phyloP scores from a whole-genome alignment of 176 grass and related monocot species.

The Oryza longistaminata region DNA sequence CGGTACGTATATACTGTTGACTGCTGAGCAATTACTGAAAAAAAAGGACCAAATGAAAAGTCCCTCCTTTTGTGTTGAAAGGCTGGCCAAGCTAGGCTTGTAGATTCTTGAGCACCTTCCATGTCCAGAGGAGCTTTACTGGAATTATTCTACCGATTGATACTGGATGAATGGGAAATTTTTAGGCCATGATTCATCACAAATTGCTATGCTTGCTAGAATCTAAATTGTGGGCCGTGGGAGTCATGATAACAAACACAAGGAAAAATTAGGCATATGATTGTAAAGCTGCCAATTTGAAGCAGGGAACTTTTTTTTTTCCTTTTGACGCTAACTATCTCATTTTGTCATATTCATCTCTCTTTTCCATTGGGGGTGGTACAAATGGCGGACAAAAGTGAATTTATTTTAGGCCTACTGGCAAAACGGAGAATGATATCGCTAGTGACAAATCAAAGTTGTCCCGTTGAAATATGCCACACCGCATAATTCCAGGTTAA shows the following conservation, averaged over 20 bases:
- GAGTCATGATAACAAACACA: background rate
- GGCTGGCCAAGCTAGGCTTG: slow-evolving; percentile 15
- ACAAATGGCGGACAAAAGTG: background rate
- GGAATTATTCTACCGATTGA: background rate
- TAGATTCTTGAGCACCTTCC: slow-evolving; percentile 43
- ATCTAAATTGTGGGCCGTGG: background rate
- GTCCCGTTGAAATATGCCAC: background rate
- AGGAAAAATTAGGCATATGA: background rate
- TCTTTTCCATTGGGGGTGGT: background rate
- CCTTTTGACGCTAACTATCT: background rate
- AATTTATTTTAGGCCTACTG: background rate
- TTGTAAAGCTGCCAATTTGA: background rate
- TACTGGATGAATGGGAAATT: slow-evolving; percentile 1
- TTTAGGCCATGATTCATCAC: slow-evolving; percentile 25
- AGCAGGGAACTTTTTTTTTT: background rate
- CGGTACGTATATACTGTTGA: background rate
- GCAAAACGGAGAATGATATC: background rate
- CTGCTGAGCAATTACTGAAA: slow-evolving; percentile 5
- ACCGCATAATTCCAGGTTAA: background rate
- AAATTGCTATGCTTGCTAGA: background rate
- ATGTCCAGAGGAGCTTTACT: background rate
- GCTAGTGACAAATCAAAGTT: background rate
- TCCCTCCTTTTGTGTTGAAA: slow-evolving; percentile 18
- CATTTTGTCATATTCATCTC: background rate
- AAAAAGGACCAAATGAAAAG: slow-evolving; percentile 14